Base-by-base conservation (phyloP, 1,284 basidiomycete species). In the Cutaneotrichosporon cutaneum region DNA sequence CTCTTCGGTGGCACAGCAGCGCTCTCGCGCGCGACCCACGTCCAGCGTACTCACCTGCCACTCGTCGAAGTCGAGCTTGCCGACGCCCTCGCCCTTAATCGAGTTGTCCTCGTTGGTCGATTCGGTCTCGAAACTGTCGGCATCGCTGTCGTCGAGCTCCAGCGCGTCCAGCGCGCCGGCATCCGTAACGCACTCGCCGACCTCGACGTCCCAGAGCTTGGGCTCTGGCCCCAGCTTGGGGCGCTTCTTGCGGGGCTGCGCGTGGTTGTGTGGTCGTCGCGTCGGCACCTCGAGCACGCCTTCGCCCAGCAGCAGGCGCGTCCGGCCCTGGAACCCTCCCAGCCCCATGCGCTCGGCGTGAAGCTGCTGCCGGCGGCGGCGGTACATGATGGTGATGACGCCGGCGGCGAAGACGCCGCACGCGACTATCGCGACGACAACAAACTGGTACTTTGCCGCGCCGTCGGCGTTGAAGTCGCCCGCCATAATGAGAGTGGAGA, bases 361-460 rank as follows among this genome's bases (percentile, higher is more conserved):
- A 16, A 32, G 8, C 42, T 18, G 26, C 26, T 55, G 54, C 47
- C 69, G 56, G 8, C 59, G 57, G 26, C 68, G 58, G 44, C 70
- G 63, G 53, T 62, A 64, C 44, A 69, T 54, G 55, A 71, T 39
- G 6, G 62, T 61, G n/a, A 66, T 44, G 26, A 71, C 59, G n/a
- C 54, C 65, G 4, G 61, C 65, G 24, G 63, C 55, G 45, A 72
- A 59, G 11, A 72, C 62, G 18, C 62, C 68, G 42, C 63, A 67
- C 10, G 68, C 68, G 13, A 72, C 67, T 14, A 72, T 55, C 26
- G 70, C 70, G 45, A 72, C 67, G 14, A 72, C 66, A 44, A 71
- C 62, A 16, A 66, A 63, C 55, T 72, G 71, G 53, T 70, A 71
- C 30, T 66, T 69, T 24, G 48, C 45, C 16, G 55, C 24, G 36